Conservation (phyloP, 2,329 filamentous ascomycete genomes). For the Venturia nashicola region DNA sequence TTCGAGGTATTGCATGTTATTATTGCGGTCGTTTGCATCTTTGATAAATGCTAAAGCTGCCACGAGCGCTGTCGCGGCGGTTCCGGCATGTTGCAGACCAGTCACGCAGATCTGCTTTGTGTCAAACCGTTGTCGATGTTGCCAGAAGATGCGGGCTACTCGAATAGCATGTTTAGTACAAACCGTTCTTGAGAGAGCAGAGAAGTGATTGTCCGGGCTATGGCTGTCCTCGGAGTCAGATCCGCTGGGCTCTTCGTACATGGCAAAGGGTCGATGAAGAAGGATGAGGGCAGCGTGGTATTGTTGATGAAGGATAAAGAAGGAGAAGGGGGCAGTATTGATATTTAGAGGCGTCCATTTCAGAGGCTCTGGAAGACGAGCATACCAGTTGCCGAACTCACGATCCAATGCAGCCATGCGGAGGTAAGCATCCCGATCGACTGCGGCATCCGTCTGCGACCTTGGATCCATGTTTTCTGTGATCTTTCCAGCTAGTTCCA, state of each 20-base stretch:
- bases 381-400: constrained; percentile 43
- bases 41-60: constrained; percentile 32
- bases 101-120: constrained; percentile 39
- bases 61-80: constrained; percentile 41
- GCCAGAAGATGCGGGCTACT: constrained; percentile 42
- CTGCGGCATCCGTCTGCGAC: constrained; percentile 20
- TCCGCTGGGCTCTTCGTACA: constrained; percentile 31
- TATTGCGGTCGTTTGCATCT: constrained; percentile 25
- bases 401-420: constrained; percentile 40
- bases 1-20: constrained; percentile 39
- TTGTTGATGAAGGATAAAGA: constrained; percentile 43
- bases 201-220: constrained; percentile 30
- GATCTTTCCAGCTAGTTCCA: constrained; percentile 42
- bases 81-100: constrained; percentile 42
- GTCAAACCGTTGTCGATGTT: constrained; percentile 40
- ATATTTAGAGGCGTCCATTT: constrained; percentile 25
- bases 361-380: constrained; percentile 35
- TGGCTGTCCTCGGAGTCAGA: constrained; percentile 22
- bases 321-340: constrained; percentile 26
- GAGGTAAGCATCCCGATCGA: constrained; percentile 37
- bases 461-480: constrained; percentile 31
- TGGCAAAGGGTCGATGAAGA: constrained; percentile 41
- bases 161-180: constrained; percentile 44
- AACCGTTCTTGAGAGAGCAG: constrained; percentile 36
- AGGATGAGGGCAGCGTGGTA: constrained; percentile 43